phyloP scores from a whole-genome alignment of 345 rosid genomes.

The Triadica sebifera region DNA sequence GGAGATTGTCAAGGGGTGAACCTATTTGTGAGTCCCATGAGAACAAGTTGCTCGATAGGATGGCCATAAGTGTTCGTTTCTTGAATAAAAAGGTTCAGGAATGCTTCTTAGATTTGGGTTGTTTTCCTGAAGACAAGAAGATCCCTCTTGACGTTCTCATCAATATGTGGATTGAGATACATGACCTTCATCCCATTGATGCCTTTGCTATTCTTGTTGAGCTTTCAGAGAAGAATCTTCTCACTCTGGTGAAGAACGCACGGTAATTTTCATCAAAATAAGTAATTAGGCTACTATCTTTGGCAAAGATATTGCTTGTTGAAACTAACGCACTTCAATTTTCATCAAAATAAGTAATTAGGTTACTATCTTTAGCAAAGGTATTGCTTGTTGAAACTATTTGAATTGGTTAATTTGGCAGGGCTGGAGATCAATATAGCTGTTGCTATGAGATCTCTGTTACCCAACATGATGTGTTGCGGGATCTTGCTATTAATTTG shows the following conservation, averaged over 20 bases:
- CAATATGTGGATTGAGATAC: constrained; percentile 83
- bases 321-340: constrained; percentile 46
- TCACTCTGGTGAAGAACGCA: constrained; percentile 76
- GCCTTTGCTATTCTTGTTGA: constrained; percentile 70
- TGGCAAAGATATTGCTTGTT: background rate
- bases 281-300: background rate
- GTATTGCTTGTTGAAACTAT: background rate
- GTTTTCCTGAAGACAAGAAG: constrained; percentile 94
- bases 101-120: constrained; percentile 88
- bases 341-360: background rate
- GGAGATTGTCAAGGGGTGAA: constrained; percentile 64
- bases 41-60: constrained; percentile 59
- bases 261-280: constrained; percentile 35
- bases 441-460: constrained; percentile 68
- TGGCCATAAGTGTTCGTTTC: constrained; percentile 65
- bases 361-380: background rate
- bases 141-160: constrained; percentile 84
- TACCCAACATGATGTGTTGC: constrained; percentile 83
- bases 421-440: constrained; percentile 66
- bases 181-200: constrained; percentile 49
- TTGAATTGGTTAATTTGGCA: constrained; percentile 33
- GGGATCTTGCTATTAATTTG: constrained; percentile 79
- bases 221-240: constrained; percentile 73
- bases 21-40: constrained; percentile 73
- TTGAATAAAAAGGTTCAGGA: constrained; percentile 50